These are phyloP conservation scores for Symbiodinium pilosum DNA, from an alignment of 73 alveolate genomes.

Conservation along the genomic window DNA sequence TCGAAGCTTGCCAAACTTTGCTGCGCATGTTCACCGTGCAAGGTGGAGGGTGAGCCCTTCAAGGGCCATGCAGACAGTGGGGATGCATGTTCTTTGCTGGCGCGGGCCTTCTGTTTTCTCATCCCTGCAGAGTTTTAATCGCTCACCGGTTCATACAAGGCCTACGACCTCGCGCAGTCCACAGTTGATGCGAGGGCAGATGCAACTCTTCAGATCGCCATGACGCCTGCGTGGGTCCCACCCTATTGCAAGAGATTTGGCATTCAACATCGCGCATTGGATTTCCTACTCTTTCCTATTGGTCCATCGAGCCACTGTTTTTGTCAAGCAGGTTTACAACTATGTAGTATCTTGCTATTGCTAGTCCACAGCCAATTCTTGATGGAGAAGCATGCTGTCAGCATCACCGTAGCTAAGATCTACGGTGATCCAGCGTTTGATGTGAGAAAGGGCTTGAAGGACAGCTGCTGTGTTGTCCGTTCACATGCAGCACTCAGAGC, in stretches of 20 bases:
- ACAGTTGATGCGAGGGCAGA: neutral
- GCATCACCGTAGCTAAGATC: slow-evolving; percentile 20
- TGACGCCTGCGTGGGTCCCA: slow-evolving; percentile 28
- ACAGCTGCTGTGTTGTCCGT: neutral
- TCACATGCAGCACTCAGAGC: neutral
- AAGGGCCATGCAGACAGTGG: slow-evolving; percentile 39
- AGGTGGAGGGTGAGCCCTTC: slow-evolving; percentile 74
- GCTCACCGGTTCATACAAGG: neutral
- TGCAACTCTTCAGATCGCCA: slow-evolving; percentile 41
- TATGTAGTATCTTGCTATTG: no score
- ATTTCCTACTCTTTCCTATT: no score
- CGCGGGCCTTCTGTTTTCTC: neutral
- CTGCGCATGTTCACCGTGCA: no score
- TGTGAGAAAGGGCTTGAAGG: slow-evolving; percentile 40
- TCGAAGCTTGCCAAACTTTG: no score
- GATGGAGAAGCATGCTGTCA: neutral
- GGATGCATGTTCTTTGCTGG: slow-evolving; percentile 31
- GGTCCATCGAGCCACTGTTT: neutral
- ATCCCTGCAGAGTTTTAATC: neutral
- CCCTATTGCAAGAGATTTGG: no score
- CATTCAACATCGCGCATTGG: no score
- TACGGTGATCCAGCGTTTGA: slow-evolving; percentile 50
- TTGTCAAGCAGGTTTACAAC: neutral
- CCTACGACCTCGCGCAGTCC: slow-evolving; percentile 28
- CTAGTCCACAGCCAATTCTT: neutral